Percentiles rank a stretch among this genome's conserved stretches.
Conservation (phyloP, 345 rosid species). For the Eucalyptus marginata region DNA sequence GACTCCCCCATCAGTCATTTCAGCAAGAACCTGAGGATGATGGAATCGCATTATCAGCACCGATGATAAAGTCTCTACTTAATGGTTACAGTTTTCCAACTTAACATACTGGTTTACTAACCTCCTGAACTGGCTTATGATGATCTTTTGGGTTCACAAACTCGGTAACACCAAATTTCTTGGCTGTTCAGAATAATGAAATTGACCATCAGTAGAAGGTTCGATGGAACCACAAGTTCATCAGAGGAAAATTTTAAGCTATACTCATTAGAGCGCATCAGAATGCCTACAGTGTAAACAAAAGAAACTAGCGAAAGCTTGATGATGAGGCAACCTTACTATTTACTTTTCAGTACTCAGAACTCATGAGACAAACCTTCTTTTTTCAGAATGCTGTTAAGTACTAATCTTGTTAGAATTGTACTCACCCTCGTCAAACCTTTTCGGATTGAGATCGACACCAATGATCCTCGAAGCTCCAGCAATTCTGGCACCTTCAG, state of each 20-base stretch:
- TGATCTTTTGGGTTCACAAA: constrained; percentile 24
- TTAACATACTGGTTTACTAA: background rate
- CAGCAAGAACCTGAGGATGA: constrained; percentile 20
- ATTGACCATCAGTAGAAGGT: background rate
- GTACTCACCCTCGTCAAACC: constrained; percentile 17
- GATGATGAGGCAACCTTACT: background rate
- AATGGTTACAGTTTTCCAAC: background rate
- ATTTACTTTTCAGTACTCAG: background rate
- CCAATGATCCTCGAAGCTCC: constrained; percentile 36
- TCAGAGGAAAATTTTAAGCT: background rate
- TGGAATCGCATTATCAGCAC: background rate
- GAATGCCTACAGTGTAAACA: background rate
- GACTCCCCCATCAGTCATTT: constrained; percentile 35
- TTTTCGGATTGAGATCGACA: constrained; percentile 15
- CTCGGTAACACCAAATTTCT: constrained; percentile 27
- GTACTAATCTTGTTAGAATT: background rate
- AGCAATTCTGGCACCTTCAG: constrained; percentile 29
- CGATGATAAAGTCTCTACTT: background rate
- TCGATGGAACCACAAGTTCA: background rate
- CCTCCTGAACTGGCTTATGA: constrained; percentile 25
- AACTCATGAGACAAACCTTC: background rate
- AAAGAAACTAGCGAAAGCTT: background rate
- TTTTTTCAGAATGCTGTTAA: background rate
- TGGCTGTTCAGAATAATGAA: constrained; percentile 3
- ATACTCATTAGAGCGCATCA: background rate